Conservation (phyloP, 2,329 filamentous ascomycete genomes). For the Knufia petricola region DNA sequence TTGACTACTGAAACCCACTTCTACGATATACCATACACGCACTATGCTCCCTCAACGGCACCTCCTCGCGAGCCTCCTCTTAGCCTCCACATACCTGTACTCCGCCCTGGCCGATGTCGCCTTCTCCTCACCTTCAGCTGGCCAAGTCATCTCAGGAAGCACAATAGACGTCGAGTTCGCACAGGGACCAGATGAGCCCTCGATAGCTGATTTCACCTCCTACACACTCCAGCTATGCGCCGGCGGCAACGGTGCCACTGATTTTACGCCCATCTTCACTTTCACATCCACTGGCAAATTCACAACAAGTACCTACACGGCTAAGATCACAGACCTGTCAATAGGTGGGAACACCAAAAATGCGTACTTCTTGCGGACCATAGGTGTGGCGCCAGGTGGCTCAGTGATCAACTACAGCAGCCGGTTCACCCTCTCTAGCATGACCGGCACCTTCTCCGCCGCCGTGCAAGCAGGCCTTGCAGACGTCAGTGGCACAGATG, state of each 20-base stretch:
- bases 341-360: constrained; percentile 34
- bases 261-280: constrained; percentile 25
- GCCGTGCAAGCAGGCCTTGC: constrained; percentile 31
- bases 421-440: constrained; percentile 55
- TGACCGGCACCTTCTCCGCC: constrained; percentile 50
- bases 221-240: constrained; percentile 53
- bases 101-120: constrained; percentile 42
- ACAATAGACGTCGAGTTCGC: constrained; percentile 48
- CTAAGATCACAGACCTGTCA: constrained; percentile 27
- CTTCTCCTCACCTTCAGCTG: constrained; percentile 46
- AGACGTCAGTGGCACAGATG: constrained; percentile 26
- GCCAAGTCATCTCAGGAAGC: constrained; percentile 41
- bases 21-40: not conserved
- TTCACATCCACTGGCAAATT: constrained; percentile 24
- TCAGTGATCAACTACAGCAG: constrained; percentile 50
- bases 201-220: constrained; percentile 40
- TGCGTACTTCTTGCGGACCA: constrained; percentile 49
- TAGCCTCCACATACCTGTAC: constrained; percentile 2
- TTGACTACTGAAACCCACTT: not conserved
- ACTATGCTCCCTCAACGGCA: not conserved
- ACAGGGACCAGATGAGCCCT: constrained; percentile 44
- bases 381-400: constrained; percentile 45
- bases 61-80: not conserved
- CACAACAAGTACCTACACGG: constrained; percentile 36
- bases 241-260: constrained; percentile 45